phyloP scores from a whole-genome alignment of 2,329 filamentous ascomycete species.

The Fusarium xylarioides region DNA sequence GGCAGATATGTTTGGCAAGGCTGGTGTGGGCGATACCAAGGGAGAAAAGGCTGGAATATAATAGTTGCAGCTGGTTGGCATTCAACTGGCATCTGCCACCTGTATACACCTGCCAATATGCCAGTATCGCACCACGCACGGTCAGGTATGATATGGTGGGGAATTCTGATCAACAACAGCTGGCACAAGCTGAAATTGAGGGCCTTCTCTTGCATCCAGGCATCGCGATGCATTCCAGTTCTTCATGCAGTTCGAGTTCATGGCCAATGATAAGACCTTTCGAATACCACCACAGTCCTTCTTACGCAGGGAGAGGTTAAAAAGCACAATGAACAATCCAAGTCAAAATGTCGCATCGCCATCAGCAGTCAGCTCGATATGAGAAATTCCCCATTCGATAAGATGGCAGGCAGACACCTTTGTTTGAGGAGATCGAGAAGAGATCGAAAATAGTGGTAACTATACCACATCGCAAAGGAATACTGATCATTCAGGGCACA shows the following conservation, averaged over 20 bases:
- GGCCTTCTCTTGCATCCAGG: slow-evolving; percentile 11
- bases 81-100: slow-evolving; percentile 38
- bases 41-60: slow-evolving; percentile 34
- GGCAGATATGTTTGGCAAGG: slow-evolving; percentile 38
- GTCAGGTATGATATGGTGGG: slow-evolving; percentile 26
- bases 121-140: slow-evolving; percentile 5
- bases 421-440: neutral
- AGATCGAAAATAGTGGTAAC: neutral
- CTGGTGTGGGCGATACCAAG: slow-evolving; percentile 29
- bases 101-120: slow-evolving; percentile 31
- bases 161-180: slow-evolving; percentile 24
- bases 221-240: slow-evolving; percentile 45
- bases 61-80: slow-evolving; percentile 31
- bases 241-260: slow-evolving; percentile 5
- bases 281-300: slow-evolving; percentile 1
- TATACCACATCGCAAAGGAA: slow-evolving; percentile 2
- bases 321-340: neutral
- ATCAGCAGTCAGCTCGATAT: neutral
- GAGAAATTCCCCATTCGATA: neutral
- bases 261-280: slow-evolving; percentile 13
- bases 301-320: slow-evolving; percentile 21
- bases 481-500: neutral
- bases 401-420: neutral
- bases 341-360: neutral
- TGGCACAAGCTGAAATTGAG: slow-evolving; percentile 20